phyloP scores from a whole-genome alignment of 148 eudicot genomes.

The Rhododendron vialii region DNA sequence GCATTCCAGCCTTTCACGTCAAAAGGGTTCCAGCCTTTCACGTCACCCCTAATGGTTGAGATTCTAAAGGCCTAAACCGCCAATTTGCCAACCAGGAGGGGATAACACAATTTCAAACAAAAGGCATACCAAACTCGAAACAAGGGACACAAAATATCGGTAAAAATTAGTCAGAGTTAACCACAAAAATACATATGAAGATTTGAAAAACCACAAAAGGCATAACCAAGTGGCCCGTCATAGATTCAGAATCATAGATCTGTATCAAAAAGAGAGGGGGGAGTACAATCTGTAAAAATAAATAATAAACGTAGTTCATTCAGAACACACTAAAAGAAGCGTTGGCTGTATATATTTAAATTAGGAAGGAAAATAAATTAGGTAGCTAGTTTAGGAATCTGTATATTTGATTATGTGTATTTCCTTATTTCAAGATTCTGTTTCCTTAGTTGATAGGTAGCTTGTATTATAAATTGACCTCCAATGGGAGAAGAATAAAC shows the following conservation, averaged over 20 bases:
- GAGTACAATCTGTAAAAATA: not conserved
- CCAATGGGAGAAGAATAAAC: too few relatives aligned
- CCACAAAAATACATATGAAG: not conserved
- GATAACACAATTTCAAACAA: not conserved
- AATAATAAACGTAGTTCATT: not conserved
- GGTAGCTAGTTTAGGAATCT: too few relatives aligned
- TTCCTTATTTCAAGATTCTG: too few relatives aligned
- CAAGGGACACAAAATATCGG: not conserved
- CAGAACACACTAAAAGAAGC: not conserved
- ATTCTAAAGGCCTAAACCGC: not conserved
- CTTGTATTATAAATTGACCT: too few relatives aligned
- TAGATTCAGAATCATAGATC: not conserved
- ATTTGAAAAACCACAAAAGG: not conserved
- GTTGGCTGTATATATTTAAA: too few relatives aligned
- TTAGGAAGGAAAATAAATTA: too few relatives aligned
- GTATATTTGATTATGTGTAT: too few relatives aligned
- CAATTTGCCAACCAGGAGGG: not conserved
- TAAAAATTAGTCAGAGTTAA: not conserved
- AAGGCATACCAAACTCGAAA: not conserved
- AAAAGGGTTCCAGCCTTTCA: not conserved
- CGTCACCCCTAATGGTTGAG: not conserved
- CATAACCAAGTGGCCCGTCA: not conserved
- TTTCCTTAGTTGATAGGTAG: too few relatives aligned
- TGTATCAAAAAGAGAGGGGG: not conserved
- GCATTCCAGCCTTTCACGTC: not conserved